Evolutionary conservation across 2,329 filamentous ascomycete genomes (phyloP).

Genomic region (Emydomyces testavorans): DNA sequence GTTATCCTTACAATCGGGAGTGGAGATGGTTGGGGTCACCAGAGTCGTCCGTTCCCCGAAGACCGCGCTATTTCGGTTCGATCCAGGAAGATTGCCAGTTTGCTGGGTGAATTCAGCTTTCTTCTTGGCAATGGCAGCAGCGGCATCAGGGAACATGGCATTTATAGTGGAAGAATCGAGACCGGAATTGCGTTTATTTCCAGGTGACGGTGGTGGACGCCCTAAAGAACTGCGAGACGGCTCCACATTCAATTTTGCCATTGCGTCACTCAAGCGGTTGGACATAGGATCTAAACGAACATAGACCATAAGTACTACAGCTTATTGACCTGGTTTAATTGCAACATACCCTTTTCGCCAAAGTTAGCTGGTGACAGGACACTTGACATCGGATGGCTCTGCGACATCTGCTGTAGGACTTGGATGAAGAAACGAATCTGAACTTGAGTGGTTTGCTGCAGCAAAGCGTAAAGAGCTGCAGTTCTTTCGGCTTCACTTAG

Average conservation of each 20-base stretch:
- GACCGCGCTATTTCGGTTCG: constrained; percentile 81
- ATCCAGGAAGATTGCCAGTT: constrained; percentile 77
- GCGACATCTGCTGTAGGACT: constrained; percentile 96
- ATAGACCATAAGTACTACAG: constrained; percentile 14
- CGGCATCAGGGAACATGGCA: constrained; percentile 97
- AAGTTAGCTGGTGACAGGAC: constrained; percentile 91
- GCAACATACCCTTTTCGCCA: constrained; percentile 66
- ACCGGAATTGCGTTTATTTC: constrained; percentile 84
- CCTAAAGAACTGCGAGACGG: constrained; percentile 75
- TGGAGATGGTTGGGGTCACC: constrained; percentile 61
- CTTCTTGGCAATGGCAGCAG: constrained; percentile 94
- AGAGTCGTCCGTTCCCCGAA: constrained; percentile 67
- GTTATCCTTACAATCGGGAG: constrained; percentile 52
- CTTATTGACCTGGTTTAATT: neutral
- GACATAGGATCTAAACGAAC: constrained; percentile 73
- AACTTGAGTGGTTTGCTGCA: constrained; percentile 97
- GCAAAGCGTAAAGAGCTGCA: constrained; percentile 82
- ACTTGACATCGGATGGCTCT: constrained; percentile 93
- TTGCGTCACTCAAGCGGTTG: constrained; percentile 85
- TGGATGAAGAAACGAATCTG: constrained; percentile 99
- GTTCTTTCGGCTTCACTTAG: constrained; percentile 94
- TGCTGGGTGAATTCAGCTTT: constrained; percentile 96
- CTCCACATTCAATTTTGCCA: constrained; percentile 87
- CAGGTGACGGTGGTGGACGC: constrained; percentile 64
- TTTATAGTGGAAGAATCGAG: constrained; percentile 89